A percentile compares a stretch with the other conserved stretches of the same genome.
These are phyloP conservation scores for Cyclostephanos invisitatus DNA, from an alignment of 108 stramenopile genomes.

Conservation along the genomic window DNA sequence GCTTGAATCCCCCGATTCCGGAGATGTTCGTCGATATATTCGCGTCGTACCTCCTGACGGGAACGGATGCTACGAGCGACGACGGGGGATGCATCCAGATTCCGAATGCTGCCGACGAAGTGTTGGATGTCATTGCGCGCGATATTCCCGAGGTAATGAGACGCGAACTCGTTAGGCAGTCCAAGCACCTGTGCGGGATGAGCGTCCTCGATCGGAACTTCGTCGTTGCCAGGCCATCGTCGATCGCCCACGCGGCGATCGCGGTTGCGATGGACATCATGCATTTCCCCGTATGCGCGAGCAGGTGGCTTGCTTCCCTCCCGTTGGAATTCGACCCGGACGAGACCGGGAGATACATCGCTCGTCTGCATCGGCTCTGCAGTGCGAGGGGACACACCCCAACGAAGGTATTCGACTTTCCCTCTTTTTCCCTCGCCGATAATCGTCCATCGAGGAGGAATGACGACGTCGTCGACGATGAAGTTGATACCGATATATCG, in stretches of 20 bases:
- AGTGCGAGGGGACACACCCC: background rate
- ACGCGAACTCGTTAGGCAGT: background rate
- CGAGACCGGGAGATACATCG: background rate
- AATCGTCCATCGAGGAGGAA: too few relatives aligned
- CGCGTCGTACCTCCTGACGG: background rate
- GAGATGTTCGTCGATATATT: background rate
- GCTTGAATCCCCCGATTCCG: background rate
- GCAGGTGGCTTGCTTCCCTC: background rate
- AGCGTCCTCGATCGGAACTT: constrained; percentile 6
- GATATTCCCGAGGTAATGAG: background rate
- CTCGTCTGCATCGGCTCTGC: background rate
- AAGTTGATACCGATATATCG: background rate
- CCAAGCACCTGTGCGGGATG: constrained; percentile 3
- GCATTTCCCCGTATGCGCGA: background rate
- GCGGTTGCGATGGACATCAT: background rate
- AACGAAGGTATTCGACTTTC: background rate
- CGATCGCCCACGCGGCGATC: background rate
- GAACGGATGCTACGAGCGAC: background rate
- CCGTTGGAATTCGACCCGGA: background rate
- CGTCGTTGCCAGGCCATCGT: background rate
- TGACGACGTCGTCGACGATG: background rate
- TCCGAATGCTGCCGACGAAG: background rate
- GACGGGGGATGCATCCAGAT: background rate
- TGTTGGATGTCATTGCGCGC: background rate
- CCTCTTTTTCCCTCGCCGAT: background rate